A percentile compares a stretch with the other conserved stretches of the same genome.
These are phyloP conservation scores for Jackrogersella minutella DNA, from an alignment of 495 filamentous ascomycete species.

Conservation along the genomic window DNA sequence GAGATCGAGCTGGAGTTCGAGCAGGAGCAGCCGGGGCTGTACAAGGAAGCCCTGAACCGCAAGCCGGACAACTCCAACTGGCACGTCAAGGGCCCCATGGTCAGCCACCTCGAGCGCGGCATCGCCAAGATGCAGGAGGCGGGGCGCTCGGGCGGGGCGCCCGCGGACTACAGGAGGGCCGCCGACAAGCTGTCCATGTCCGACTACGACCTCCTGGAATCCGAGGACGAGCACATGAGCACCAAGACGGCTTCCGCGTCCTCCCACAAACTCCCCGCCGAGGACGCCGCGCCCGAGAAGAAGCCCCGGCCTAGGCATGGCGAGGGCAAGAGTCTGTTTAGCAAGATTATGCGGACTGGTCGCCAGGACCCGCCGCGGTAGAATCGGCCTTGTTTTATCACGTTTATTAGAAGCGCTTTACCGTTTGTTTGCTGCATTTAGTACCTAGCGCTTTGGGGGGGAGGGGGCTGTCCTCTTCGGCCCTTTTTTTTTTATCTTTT, in stretches of 20 bases:
- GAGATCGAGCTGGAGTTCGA: conserved; percentile 53
- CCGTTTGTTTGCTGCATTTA: neutral
- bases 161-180: conserved; percentile 37
- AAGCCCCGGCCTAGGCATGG: conserved; percentile 22
- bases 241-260: conserved; percentile 2
- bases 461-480: neutral
- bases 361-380: conserved; percentile 31
- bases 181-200: conserved; percentile 34
- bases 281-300: conserved; percentile 21
- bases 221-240: conserved; percentile 37
- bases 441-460: neutral
- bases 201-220: conserved; percentile 39
- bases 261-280: neutral
- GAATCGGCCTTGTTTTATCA: neutral
- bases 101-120: conserved; percentile 29
- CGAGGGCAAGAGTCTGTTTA: conserved; percentile 19
- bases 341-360: conserved; percentile 34
- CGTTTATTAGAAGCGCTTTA: neutral
- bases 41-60: conserved; percentile 47
- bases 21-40: conserved; percentile 45
- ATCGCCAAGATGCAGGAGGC: conserved; percentile 41
- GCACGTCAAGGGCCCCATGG: conserved; percentile 32
- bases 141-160: conserved; percentile 17
- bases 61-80: conserved; percentile 32
- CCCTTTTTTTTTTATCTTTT: too few species aligned